A percentile compares a stretch with the other conserved stretches of the same genome.
Evolutionary conservation across 2,329 filamentous ascomycete species (phyloP).

Genomic region (Colletotrichum sp.): DNA sequence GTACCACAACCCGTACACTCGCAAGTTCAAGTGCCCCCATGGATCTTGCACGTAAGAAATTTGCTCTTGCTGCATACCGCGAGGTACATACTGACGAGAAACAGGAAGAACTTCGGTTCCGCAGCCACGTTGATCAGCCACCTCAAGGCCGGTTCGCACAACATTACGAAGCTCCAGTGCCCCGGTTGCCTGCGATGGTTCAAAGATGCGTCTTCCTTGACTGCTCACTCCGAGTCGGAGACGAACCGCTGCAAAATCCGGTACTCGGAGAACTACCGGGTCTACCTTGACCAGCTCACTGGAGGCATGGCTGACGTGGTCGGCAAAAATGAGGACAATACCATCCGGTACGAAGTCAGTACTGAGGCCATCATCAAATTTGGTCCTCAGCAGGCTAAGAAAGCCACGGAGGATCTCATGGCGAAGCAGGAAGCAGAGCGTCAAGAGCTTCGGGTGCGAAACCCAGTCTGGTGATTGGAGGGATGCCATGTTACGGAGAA

Average conservation of each 20-base stretch:
- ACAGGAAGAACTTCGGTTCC: constrained; percentile 46
- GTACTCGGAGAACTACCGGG: constrained; percentile 40
- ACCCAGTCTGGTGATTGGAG: constrained; percentile 7
- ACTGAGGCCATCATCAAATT: constrained; percentile 20
- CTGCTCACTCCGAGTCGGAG: constrained; percentile 53
- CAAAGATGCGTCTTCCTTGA: constrained; percentile 44
- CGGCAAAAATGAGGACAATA: constrained; percentile 36
- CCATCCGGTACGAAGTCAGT: constrained; percentile 34
- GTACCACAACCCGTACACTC: constrained; percentile 48
- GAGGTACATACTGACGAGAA: constrained; percentile 11
- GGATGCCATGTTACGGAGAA: background rate
- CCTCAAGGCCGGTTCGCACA: constrained; percentile 48
- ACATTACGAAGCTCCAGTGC: constrained; percentile 41
- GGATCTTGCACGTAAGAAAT: constrained; percentile 52
- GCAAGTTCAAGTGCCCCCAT: constrained; percentile 60
- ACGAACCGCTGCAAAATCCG: constrained; percentile 47
- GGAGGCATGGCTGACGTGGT: constrained; percentile 39
- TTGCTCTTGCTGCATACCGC: background rate
- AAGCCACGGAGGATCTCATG: background rate
- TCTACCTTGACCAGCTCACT: constrained; percentile 43
- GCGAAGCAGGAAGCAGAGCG: background rate
- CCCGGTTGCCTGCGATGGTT: constrained; percentile 49
- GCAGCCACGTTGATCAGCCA: constrained; percentile 41
- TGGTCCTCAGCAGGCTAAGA: background rate
- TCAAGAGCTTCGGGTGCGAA: background rate